Conservation (phyloP, 768 basidiomycete genomes). For the Mrakia gelida region DNA sequence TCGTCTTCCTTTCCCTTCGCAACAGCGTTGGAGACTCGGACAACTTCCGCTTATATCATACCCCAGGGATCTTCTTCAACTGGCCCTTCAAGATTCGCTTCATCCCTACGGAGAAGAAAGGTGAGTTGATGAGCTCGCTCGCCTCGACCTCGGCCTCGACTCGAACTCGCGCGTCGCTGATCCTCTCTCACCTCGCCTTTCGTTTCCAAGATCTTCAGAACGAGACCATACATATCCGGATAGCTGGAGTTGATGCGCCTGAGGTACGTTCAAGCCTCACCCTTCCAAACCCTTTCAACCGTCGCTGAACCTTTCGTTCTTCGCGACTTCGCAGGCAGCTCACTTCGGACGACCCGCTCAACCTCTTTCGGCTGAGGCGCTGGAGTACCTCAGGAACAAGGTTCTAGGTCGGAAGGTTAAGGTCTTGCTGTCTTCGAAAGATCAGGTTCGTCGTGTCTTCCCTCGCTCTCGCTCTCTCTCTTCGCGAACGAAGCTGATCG, state of each 20-base stretch:
- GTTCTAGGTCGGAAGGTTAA: conserved; percentile 7
- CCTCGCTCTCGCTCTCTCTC: no score
- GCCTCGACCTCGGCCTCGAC: no score
- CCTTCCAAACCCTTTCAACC: background rate
- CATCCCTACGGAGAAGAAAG: conserved; percentile 13
- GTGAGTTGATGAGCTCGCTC: background rate
- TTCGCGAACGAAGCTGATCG: no score
- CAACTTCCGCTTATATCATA: conserved; percentile 24
- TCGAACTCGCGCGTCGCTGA: background rate
- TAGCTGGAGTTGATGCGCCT: conserved; percentile 29
- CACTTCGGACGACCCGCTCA: conserved; percentile 30
- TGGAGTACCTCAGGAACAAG: conserved; percentile 10
- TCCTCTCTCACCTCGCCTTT: background rate
- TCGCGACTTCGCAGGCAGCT: conserved; percentile 17
- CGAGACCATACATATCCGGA: conserved; percentile 25
- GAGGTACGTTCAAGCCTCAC: background rate
- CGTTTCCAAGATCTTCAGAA: conserved; percentile 10
- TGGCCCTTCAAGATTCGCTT: conserved; percentile 15
- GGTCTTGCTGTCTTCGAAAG: conserved; percentile 9
- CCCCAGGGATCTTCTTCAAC: conserved; percentile 7
- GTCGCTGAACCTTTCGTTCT: background rate
- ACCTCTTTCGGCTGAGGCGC: conserved; percentile 23
- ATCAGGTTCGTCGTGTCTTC: background rate
- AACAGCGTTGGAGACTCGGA: conserved; percentile 21
- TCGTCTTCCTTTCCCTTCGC: background rate